Evolutionary conservation across 2,329 filamentous ascomycete species (phyloP), one percentile per base, ranked within the genome.

Genomic region (Aspergillus amoenus): DNA sequence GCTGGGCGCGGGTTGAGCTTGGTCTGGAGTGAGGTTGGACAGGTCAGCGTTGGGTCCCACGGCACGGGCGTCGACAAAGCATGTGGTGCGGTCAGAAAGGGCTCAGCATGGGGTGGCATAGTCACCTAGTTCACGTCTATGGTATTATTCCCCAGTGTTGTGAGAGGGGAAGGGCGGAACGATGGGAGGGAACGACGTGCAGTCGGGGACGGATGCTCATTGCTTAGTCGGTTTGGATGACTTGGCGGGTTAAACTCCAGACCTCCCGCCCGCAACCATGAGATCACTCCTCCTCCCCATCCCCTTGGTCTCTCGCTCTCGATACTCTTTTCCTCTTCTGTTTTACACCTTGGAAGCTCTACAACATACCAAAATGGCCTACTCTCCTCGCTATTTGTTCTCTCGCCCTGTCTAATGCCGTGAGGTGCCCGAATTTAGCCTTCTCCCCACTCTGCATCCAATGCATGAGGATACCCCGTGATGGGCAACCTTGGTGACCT

Each of bases 401-500:
- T 43, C 58, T 46, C 53, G 32, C 13, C 56, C 48, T 15, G 49
- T 60, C 51, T 61, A 59, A 57, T 62, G 61, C 45, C 17, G n/a
- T 52, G 43, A 54, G 34, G 56, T 47, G 52, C 55, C 47, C 44
- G 55, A 51, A 48, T 52, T 47, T 51, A 41, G 18, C 42, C 47
- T 58, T 54, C 50, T 58, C 56, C 60, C 55, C 54, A 42, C 62
- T 40, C 48, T 57, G 60, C 62, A 60, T 58, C 66, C 68, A 67
- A 74, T 76, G 72, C 72, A 69, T 67, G 56, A 65, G 59, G 66
- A 69, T 63, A 71, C 64, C 63, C 56, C 63, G 72, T 68, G 57
- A 91, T 91, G 88, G 86, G 86, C 76, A 82, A 85, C 71, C 81
- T 90, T 73, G 86, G 88, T 80, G 87, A 87, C 76, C 81, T 92